Conservation (phyloP, 2,329 filamentous ascomycete genomes). For the Ceratocystis cubensis region DNA sequence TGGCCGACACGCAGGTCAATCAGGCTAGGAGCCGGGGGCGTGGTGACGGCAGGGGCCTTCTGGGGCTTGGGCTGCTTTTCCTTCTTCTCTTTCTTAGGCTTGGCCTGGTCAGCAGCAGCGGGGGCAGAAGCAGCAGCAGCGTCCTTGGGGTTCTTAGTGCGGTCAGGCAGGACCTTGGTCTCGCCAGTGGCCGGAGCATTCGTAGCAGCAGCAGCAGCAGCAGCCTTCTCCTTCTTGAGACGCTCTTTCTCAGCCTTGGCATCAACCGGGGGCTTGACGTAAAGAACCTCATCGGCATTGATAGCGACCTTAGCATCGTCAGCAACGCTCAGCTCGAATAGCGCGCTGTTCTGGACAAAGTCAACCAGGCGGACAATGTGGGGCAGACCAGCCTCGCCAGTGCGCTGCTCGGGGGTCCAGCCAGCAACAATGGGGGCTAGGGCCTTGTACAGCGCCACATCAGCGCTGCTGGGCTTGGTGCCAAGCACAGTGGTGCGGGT, state of each 20-base stretch:
- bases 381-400: slow-evolving; percentile 77
- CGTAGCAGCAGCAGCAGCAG: slow-evolving; percentile 43
- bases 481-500: slow-evolving; percentile 82
- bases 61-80: slow-evolving; percentile 69
- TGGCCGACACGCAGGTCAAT: slow-evolving; percentile 96
- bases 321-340: slow-evolving; percentile 57
- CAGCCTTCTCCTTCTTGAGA: slow-evolving; percentile 90
- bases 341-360: slow-evolving; percentile 81
- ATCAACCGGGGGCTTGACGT: slow-evolving; percentile 79
- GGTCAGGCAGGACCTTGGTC: slow-evolving; percentile 42
- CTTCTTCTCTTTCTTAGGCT: slow-evolving; percentile 47
- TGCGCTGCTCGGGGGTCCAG: slow-evolving; percentile 78
- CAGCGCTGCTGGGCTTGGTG: slow-evolving; percentile 76
- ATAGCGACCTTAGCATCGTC: slow-evolving; percentile 65
- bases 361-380: slow-evolving; percentile 86
- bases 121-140: slow-evolving; percentile 29
- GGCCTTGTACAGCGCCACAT: slow-evolving; percentile 69
- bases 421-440: slow-evolving; percentile 62
- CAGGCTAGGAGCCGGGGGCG: slow-evolving; percentile 67
- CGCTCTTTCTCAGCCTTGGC: slow-evolving; percentile 93
- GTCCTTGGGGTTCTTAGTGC: slow-evolving; percentile 52
- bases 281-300: slow-evolving; percentile 67
- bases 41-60: slow-evolving; percentile 54
- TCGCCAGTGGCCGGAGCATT: slow-evolving; percentile 35
- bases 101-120: slow-evolving; percentile 29